Percentiles rank a stretch among this genome's conserved stretches.
Evolutionary conservation across 78 protist species (phyloP).

Genomic region (Andalucia godoyi): DNA sequence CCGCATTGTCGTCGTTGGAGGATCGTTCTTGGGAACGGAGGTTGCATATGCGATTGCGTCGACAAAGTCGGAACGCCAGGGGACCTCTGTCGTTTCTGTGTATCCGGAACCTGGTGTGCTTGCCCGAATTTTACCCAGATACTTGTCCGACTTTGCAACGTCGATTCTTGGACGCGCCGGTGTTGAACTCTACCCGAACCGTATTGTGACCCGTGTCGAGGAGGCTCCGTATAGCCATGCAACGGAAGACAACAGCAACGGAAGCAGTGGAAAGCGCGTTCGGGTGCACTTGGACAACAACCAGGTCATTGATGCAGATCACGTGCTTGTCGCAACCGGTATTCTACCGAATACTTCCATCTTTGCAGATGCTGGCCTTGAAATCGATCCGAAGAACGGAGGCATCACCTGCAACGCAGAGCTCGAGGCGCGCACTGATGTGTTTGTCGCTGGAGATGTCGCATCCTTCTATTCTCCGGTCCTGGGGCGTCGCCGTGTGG

Average conservation of each 20-base stretch:
- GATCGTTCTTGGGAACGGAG: constrained; percentile 75
- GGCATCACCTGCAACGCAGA: constrained; percentile 64
- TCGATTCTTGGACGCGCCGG: background rate
- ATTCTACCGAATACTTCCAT: constrained; percentile 45
- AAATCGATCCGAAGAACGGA: constrained; percentile 52
- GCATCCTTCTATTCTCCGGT: constrained; percentile 43
- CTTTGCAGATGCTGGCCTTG: constrained; percentile 37
- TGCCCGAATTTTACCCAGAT: background rate
- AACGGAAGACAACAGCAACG: too few relatives aligned
- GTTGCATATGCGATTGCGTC: constrained; percentile 37
- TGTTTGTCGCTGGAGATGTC: constrained; percentile 69
- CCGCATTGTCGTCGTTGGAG: constrained; percentile 55
- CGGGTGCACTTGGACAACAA: constrained; percentile 21
- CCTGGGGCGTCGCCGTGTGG: constrained; percentile 51
- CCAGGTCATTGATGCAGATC: constrained; percentile 21
- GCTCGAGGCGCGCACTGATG: constrained; percentile 47
- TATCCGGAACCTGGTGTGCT: background rate
- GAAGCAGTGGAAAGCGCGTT: background rate
- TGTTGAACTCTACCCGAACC: background rate
- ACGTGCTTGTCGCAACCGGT: constrained; percentile 39
- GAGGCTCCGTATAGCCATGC: too few relatives aligned
- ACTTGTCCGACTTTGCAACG: background rate
- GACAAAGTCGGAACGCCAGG: too few relatives aligned
- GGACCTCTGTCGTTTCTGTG: background rate
- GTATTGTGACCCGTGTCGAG: background rate